Conservation (phyloP, 305 asterid genomes). For the Fraxinus albicans region DNA sequence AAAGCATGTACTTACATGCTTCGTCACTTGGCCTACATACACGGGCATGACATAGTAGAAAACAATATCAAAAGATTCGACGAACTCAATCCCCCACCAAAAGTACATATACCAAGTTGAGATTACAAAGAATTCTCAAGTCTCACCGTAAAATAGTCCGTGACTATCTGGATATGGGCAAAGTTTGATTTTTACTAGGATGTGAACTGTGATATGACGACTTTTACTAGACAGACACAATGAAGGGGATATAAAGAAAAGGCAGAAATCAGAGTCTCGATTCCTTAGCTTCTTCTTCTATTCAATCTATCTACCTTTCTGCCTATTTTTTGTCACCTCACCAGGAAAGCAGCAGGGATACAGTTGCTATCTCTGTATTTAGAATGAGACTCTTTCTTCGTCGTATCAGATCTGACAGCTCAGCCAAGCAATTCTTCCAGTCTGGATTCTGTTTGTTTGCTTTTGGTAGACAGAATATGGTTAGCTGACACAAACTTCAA, state of each 20-base stretch:
- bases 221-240: conserved; percentile 30
- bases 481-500: not conserved
- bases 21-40: not conserved
- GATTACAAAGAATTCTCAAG: not conserved
- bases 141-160: not conserved
- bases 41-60: not conserved
- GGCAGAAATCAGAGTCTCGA: conserved; percentile 1
- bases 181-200: conserved; percentile 32
- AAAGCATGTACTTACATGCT: not conserved
- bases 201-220: conserved; percentile 17
- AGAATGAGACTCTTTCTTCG: conserved; percentile 26
- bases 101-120: not conserved
- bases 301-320: conserved; percentile 17
- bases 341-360: conserved; percentile 32
- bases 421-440: conserved; percentile 24
- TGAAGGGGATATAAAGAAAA: conserved; percentile 40
- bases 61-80: not conserved
- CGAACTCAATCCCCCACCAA: not conserved
- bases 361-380: conserved; percentile 20
- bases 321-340: conserved; percentile 28
- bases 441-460: conserved; percentile 20
- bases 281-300: conserved; percentile 22
- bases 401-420: conserved; percentile 42
- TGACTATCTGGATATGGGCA: not conserved
- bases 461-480: conserved; percentile 13